phyloP scores from a whole-genome alignment of 2,329 filamentous ascomycete genomes.

The Colletotrichum falcatum region DNA sequence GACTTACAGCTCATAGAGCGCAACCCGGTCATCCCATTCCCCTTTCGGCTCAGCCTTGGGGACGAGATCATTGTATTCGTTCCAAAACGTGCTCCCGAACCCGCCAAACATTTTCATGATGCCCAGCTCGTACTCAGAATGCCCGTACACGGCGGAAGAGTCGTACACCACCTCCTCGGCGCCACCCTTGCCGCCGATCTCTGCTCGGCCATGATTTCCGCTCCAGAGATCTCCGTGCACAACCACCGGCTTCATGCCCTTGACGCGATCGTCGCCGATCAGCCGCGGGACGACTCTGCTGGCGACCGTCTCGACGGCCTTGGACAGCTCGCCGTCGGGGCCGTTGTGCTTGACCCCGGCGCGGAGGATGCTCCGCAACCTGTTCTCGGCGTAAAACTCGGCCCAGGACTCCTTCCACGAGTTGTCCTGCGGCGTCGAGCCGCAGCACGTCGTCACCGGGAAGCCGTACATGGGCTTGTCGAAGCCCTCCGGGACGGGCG shows the following conservation, averaged over 20 bases:
- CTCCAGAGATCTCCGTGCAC: slow-evolving; percentile 96
- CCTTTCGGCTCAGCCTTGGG: slow-evolving; percentile 82
- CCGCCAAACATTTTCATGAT: slow-evolving; percentile 99
- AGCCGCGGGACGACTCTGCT: slow-evolving; percentile 77
- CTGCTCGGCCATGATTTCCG: slow-evolving; percentile 80
- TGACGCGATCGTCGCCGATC: slow-evolving; percentile 75
- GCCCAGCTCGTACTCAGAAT: slow-evolving; percentile 90
- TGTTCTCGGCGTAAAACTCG: slow-evolving; percentile 84
- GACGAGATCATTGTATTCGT: slow-evolving; percentile 80
- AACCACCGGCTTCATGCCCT: slow-evolving; percentile 78
- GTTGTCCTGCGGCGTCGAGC: slow-evolving; percentile 86
- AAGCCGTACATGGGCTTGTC: slow-evolving; percentile 81
- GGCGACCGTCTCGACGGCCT: slow-evolving; percentile 74
- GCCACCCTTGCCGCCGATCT: slow-evolving; percentile 64
- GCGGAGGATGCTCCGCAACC: slow-evolving; percentile 74
- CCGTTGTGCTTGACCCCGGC: slow-evolving; percentile 72
- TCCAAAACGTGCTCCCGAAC: slow-evolving; percentile 77
- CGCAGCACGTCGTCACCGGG: slow-evolving; percentile 86
- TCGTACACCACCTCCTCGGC: slow-evolving; percentile 86
- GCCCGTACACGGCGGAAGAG: slow-evolving; percentile 83
- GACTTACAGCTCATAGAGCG: slow-evolving; percentile 84
- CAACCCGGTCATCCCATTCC: slow-evolving; percentile 87
- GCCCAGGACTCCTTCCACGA: slow-evolving; percentile 79
- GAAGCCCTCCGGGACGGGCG: slow-evolving; percentile 71
- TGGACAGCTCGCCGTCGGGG: slow-evolving; percentile 69